Conservation (phyloP, 2,329 filamentous ascomycete genomes). For the Neofusicoccum umdonicola region DNA sequence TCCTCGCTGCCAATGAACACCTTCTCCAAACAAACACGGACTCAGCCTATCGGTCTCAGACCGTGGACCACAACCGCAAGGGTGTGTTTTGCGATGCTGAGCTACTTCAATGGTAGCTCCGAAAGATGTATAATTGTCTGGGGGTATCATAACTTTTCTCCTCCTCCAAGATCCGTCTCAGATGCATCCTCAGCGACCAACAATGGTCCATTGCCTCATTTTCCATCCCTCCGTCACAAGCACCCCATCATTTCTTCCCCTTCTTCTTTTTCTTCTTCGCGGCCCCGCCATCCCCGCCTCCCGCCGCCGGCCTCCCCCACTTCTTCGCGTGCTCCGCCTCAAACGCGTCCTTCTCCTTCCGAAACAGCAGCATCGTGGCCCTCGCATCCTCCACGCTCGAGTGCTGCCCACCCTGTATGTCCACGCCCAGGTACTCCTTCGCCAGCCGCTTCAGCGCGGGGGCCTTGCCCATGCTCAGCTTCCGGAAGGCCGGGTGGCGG, state of each 20-base stretch:
- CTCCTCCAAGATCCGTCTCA: neutral
- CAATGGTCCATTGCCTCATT: neutral
- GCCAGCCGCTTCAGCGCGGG: conserved; percentile 64
- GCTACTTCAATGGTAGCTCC: no score
- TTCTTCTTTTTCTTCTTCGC: conserved; percentile 32
- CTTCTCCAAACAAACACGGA: no score
- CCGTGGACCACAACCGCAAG: no score
- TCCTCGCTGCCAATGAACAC: no score
- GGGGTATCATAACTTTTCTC: conserved; percentile 8
- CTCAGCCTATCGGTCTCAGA: no score
- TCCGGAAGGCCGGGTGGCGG: conserved; percentile 70
- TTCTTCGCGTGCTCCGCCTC: conserved; percentile 74
- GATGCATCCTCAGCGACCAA: neutral
- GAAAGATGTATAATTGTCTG: conserved; percentile 7
- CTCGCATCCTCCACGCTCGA: conserved; percentile 73
- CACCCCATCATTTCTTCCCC: conserved; percentile 34
- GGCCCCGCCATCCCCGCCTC: conserved; percentile 24
- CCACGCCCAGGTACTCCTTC: conserved; percentile 55
- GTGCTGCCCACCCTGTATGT: conserved; percentile 61
- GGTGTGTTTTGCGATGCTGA: no score
- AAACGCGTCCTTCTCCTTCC: conserved; percentile 78
- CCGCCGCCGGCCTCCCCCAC: conserved; percentile 40
- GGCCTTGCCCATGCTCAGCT: conserved; percentile 65
- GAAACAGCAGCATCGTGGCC: conserved; percentile 85
- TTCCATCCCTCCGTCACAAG: neutral